Base-by-base conservation (phyloP, 768 basidiomycete species). In the Mycena leptocephala region DNA sequence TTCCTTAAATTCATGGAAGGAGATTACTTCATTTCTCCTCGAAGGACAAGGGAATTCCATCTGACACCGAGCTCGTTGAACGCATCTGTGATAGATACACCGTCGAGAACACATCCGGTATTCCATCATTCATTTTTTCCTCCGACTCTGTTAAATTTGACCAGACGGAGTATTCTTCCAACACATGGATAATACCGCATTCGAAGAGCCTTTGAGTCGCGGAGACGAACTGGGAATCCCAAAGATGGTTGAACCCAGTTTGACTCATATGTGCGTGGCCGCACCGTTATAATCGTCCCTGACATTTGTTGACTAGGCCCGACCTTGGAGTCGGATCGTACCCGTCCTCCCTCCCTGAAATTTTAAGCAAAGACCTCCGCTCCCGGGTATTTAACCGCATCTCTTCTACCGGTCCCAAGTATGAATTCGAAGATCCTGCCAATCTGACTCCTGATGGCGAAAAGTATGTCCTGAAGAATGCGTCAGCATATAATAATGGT, bases 351-450 rank as follows among this genome's bases (percentile, higher is more conserved):
- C 8, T 59, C 56, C 56, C 56, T 2, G 56, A 33, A 35, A 59
- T 59, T 32, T 5, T 16, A 14, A 59, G 56, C 5, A 6, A 59
- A 14, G 56, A 59, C 20, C 56, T 59, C 16, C 56, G 56, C 6
- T 3, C 11, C 20, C 56, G 32, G 6, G 56, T 35, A 35, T 59
- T 59, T 32, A 59, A 35, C 26, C 11, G 10, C 2, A 11, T 7
- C 20, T 6, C 26, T 16, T 20, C 46, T 48, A 37, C 14, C n/a
- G 10, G 2, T 37, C 55, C 46, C 35, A 35, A 22, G 1, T 33
- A 72, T 24, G 51, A 64, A n/a, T 72, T 72, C 13, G 71, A 72
- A 32, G 62, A 58, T 43, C 48, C 35, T 39, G 33, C 53, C 4
- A 24, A 58, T 20, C 11, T 20, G 16, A 41, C 20, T 1, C 71